Evolutionary conservation across 78 protist species (phyloP), one percentile per base, ranked within the genome.

Genomic region (Dictyostelium citrinum): DNA sequence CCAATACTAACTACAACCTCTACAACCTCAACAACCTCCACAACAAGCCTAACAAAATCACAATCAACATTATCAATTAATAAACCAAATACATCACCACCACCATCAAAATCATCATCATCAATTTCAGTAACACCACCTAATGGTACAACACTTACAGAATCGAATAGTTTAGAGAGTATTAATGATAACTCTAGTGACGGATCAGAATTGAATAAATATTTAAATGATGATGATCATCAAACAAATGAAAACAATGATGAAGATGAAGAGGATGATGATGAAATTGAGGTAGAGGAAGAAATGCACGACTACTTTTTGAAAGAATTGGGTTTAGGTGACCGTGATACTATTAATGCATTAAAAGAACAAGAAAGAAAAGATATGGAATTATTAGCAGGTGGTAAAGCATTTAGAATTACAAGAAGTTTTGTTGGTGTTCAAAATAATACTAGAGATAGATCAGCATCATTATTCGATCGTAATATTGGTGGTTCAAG

Each of bases 301-400:
- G 93, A 88, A 35, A 61, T 88, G 85, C 93, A 88, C 58, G 93
- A 77, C 6, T 68, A 88, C 81, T 88, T 88, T 72, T 49, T 88
- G 22, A 76, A 78, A 20, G 93, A 88, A 29, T 5, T 88, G 20
- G 92, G 92, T 31, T 35, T 88, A 33, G 76, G 80, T 31, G 41
- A 67, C 49, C 58, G 68, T 20, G 82, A 55, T 0, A 17, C 60
- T 10, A 71, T 83, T 14, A 45, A 88, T 41, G 86, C 71, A 35
- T 31, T 88, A 17, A 88, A 88, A 68, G 92, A 85, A 24, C 45
- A 39, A 58, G 93, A 88, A 64, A 78, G 29, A 72, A 88, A 78
- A 64, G 93, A 88, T n/a, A 24, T 88, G 75, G 93, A 88, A 17
- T 22, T 61, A 39, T 46, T 88, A 22, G 93, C 93, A 10, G 92